Conservation (phyloP, 2,329 filamentous ascomycete genomes). For the Verruconis gallopava region DNA sequence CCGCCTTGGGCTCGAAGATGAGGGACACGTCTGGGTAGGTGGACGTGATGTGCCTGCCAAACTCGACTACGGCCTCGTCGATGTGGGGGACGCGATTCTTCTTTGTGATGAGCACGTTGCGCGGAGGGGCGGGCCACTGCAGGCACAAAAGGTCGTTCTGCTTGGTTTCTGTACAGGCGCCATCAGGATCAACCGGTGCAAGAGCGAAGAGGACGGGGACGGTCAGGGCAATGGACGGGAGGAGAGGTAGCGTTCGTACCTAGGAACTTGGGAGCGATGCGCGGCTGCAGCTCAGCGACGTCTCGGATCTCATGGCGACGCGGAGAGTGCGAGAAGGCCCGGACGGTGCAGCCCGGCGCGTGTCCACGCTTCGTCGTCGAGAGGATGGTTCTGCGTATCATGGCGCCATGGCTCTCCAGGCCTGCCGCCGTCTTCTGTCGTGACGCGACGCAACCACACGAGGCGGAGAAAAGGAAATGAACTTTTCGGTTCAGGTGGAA, state of each 20-base stretch:
- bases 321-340: slow-evolving; percentile 6
- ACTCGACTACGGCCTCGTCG: slow-evolving; percentile 44
- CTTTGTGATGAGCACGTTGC: slow-evolving; percentile 56
- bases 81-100: slow-evolving; percentile 47
- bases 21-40: slow-evolving; percentile 74
- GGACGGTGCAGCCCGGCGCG: too few relatives aligned
- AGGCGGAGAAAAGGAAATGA: too few relatives aligned
- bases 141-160: slow-evolving; percentile 50
- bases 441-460: too few relatives aligned
- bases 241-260: slow-evolving; percentile 3
- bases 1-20: slow-evolving; percentile 68
- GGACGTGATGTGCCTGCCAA: slow-evolving; percentile 54
- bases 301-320: slow-evolving; percentile 34
- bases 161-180: slow-evolving; percentile 21
- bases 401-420: slow-evolving; percentile 2
- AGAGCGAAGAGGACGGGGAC: background rate
- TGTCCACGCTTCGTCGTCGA: too few relatives aligned
- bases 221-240: too few relatives aligned
- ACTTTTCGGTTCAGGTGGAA: too few relatives aligned
- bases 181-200: background rate
- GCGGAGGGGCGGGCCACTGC: slow-evolving; percentile 54
- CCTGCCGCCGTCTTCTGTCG: too few relatives aligned
- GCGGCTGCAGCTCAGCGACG: slow-evolving; percentile 26
- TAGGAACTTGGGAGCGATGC: slow-evolving; percentile 21
- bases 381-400: slow-evolving; percentile 4